Evolutionary conservation across 805 yeast genomes (phyloP).

Genomic region (Starmera amethionina): DNA sequence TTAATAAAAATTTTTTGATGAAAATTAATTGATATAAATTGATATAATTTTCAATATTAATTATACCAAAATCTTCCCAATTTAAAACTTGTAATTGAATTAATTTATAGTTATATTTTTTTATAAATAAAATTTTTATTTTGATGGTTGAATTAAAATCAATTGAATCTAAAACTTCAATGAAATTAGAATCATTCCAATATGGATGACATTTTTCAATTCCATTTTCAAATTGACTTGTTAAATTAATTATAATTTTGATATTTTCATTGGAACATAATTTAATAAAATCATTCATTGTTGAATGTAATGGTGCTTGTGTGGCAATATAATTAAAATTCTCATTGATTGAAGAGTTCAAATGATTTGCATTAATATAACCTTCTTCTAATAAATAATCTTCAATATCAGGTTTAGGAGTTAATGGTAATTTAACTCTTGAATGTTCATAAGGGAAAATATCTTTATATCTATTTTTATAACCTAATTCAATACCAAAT

Average conservation of each 20-base stretch:
- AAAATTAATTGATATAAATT: constrained; percentile 48
- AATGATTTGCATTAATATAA: constrained; percentile 84
- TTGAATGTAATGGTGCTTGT: constrained; percentile 75
- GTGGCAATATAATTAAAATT: constrained; percentile 60
- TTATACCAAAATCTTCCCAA: constrained; percentile 80
- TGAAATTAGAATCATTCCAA: constrained; percentile 58
- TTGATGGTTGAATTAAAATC: constrained; percentile 12
- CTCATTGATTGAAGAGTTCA: constrained; percentile 22
- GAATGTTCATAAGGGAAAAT: constrained; percentile 83
- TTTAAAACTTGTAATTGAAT: constrained; percentile 66
- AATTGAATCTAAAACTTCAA: constrained; percentile 8
- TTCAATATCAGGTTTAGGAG: constrained; percentile 1
- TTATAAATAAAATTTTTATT: constrained; percentile 36
- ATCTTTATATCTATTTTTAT: constrained; percentile 81
- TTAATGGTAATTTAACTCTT: constrained; percentile 48
- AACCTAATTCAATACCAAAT: constrained; percentile 67
- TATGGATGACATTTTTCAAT: constrained; percentile 74
- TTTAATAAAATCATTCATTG: constrained; percentile 80
- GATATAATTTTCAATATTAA: constrained; percentile 32
- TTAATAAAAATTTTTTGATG: constrained; percentile 33
- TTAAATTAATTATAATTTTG: constrained; percentile 63
- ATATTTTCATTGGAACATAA: constrained; percentile 55
- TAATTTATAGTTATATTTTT: constrained; percentile 31
- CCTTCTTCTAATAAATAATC: constrained; percentile 24
- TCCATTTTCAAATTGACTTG: constrained; percentile 67